Percentiles rank a stretch among this genome's conserved stretches.
Evolutionary conservation across 2,329 filamentous ascomycete genomes (phyloP).

Genomic region (Conoideocrella luteorostrata): DNA sequence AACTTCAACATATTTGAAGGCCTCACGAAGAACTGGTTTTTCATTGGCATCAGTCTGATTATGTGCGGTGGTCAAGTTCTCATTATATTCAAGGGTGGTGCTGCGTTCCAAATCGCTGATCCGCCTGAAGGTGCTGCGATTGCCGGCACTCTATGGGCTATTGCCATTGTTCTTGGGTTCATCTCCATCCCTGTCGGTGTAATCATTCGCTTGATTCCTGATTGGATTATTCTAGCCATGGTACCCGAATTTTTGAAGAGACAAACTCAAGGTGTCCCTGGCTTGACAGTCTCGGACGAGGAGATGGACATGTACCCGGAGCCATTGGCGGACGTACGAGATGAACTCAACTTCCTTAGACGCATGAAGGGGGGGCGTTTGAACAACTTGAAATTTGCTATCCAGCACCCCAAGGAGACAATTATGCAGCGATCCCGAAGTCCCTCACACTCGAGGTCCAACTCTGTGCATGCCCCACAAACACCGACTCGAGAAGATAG

Average conservation of each 20-base stretch:
- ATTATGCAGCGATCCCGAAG: slow-evolving; percentile 57
- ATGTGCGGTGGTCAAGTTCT: slow-evolving; percentile 87
- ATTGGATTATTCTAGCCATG: slow-evolving; percentile 52
- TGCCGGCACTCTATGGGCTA: slow-evolving; percentile 63
- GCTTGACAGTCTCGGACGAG: slow-evolving; percentile 58
- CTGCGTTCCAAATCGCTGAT: slow-evolving; percentile 66
- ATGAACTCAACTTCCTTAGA: slow-evolving; percentile 76
- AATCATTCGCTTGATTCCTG: slow-evolving; percentile 75
- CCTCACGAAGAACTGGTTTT: slow-evolving; percentile 78
- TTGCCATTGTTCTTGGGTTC: slow-evolving; percentile 75
- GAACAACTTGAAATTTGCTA: slow-evolving; percentile 73
- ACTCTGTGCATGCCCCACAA: slow-evolving; percentile 52
- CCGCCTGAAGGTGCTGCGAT: slow-evolving; percentile 46
- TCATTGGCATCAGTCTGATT: slow-evolving; percentile 74
- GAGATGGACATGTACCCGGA: slow-evolving; percentile 65
- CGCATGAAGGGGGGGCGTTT: slow-evolving; percentile 74
- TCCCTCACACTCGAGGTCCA: slow-evolving; percentile 58
- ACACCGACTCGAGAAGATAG: slow-evolving; percentile 57
- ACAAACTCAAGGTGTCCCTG: slow-evolving; percentile 40
- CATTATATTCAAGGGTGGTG: slow-evolving; percentile 81
- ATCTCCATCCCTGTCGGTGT: slow-evolving; percentile 82
- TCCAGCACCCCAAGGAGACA: slow-evolving; percentile 67
- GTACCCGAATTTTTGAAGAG: slow-evolving; percentile 49
- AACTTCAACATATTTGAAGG: slow-evolving; percentile 94
- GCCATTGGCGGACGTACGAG: slow-evolving; percentile 66